Conservation (phyloP, 2,329 filamentous ascomycete species). For the Penicillium frequentans region DNA sequence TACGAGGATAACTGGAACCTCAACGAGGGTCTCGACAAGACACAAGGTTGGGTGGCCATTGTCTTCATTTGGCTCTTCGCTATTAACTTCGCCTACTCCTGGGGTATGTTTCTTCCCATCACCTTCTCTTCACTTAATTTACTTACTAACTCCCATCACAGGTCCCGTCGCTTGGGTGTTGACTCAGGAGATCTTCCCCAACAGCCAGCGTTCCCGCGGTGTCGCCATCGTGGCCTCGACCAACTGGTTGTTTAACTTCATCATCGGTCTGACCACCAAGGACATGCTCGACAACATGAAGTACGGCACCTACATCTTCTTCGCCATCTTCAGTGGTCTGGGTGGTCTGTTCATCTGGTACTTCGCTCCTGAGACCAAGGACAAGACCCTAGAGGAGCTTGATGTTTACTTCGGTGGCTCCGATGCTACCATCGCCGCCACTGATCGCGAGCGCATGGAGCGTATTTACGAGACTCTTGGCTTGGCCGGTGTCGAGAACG, state of each 20-base stretch:
- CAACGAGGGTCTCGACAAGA: slow-evolving; percentile 43
- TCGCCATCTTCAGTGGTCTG: slow-evolving; percentile 40
- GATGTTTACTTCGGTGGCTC: slow-evolving; percentile 52
- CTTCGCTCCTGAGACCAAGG: slow-evolving; percentile 52
- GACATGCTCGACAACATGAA: slow-evolving; percentile 29
- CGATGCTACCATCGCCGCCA: slow-evolving; percentile 32
- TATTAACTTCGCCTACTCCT: slow-evolving; percentile 39
- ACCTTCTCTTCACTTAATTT: not conserved
- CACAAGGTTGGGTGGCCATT: slow-evolving; percentile 68
- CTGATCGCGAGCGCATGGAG: slow-evolving; percentile 62
- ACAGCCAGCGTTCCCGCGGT: slow-evolving; percentile 29
- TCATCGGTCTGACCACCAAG: slow-evolving; percentile 32
- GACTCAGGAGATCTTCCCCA: slow-evolving; percentile 39
- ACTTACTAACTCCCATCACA: slow-evolving; percentile 1
- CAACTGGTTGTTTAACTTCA: slow-evolving; percentile 37
- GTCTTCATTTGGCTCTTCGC: slow-evolving; percentile 62
- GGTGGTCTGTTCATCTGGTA: slow-evolving; percentile 38
- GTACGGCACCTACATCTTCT: slow-evolving; percentile 44
- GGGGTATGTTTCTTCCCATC: slow-evolving; percentile 25
- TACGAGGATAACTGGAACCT: slow-evolving; percentile 58
- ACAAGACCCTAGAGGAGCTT: slow-evolving; percentile 55
- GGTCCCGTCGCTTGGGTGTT: slow-evolving; percentile 54
- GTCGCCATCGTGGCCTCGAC: slow-evolving; percentile 28
- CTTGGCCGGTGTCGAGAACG: slow-evolving; percentile 40
- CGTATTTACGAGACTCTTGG: slow-evolving; percentile 72